A percentile compares a stretch with the other conserved stretches of the same genome.
phyloP scores from a whole-genome alignment of 2,329 filamentous ascomycete genomes.

The Clonostachys rosea region DNA sequence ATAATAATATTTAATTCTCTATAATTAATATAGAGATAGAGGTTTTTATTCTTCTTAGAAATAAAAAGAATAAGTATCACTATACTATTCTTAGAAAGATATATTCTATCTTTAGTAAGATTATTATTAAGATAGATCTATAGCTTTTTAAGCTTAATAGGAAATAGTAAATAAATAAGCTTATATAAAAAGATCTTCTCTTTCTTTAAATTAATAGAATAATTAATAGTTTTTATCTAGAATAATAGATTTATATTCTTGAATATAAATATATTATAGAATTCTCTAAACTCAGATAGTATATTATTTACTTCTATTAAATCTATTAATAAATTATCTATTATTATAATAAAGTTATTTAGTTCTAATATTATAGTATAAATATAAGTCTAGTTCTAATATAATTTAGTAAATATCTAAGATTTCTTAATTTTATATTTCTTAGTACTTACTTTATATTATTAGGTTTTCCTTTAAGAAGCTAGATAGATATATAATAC shows the following conservation, averaged over 20 bases:
- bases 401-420: background rate
- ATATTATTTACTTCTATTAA: background rate
- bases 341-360: background rate
- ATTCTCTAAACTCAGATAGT: too few species aligned
- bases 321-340: background rate
- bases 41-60: background rate
- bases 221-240: background rate
- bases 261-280: background rate
- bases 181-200: background rate
- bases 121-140: background rate
- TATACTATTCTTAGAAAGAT: background rate
- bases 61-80: background rate
- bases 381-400: background rate
- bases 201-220: background rate
- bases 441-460: background rate
- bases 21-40: background rate
- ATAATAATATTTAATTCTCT: constrained; percentile 1
- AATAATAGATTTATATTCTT: background rate
- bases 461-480: background rate
- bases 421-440: background rate
- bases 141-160: background rate
- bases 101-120: background rate
- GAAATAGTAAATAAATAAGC: background rate
- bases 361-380: background rate
- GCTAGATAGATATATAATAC: background rate